Conservation (phyloP, 768 basidiomycete genomes). For the Dendrothele bispora region DNA sequence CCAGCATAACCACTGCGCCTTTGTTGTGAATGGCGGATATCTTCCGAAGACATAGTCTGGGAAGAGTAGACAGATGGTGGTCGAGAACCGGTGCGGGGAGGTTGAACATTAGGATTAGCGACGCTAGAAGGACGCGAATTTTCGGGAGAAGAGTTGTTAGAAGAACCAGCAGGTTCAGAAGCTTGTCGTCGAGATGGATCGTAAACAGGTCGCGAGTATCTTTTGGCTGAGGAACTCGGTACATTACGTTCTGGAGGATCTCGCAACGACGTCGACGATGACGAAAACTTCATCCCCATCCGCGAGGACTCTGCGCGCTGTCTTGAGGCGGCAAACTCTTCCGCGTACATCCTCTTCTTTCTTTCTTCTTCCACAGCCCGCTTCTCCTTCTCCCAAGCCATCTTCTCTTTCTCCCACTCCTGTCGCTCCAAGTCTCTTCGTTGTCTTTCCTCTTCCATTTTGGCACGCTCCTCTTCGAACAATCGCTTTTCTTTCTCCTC, state of each 20-base stretch:
- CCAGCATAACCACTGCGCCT: constrained; percentile 42
- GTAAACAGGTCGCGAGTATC: constrained; percentile 35
- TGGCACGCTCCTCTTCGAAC: constrained; percentile 43
- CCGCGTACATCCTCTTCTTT: constrained; percentile 50
- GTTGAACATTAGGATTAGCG: constrained; percentile 20
- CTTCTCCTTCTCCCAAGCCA: constrained; percentile 51
- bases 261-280: constrained; percentile 38
- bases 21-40: constrained; percentile 45
- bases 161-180: constrained; percentile 43
- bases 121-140: constrained; percentile 53
- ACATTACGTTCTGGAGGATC: constrained; percentile 45
- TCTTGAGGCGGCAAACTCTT: constrained; percentile 63
- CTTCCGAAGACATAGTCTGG: constrained; percentile 55
- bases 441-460: constrained; percentile 42
- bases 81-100: constrained; percentile 41
- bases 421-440: constrained; percentile 43
- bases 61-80: constrained; percentile 58
- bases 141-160: constrained; percentile 40
- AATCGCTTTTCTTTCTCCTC: constrained; percentile 57
- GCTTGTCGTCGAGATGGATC: constrained; percentile 43
- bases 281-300: constrained; percentile 24
- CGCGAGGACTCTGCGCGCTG: constrained; percentile 52
- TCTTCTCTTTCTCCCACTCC: constrained; percentile 44
- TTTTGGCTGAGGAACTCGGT: constrained; percentile 35
- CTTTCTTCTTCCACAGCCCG: constrained; percentile 54